Evolutionary conservation across 306 rosid species (phyloP), one percentile per base, ranked within the genome.

Genomic region (Castanospermum australe): DNA sequence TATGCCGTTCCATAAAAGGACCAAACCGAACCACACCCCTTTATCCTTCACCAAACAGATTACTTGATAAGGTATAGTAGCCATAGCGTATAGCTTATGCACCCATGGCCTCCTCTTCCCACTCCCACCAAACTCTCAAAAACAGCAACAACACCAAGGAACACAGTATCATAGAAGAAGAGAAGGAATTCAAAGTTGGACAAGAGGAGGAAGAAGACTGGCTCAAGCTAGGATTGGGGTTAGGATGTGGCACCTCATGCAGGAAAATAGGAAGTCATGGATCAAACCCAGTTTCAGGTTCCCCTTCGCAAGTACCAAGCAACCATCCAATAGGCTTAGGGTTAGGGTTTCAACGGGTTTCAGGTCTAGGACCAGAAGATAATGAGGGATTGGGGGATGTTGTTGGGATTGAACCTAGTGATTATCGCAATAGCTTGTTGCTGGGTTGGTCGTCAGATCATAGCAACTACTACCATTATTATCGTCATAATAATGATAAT

Each of bases 61-160:
- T 73, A 74, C 89, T 83, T 77, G 33, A 72, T 72, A 71, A 60
- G 71, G 59, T n/a, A 47, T 30, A 77, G 67, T 76, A 82, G 60
- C 36, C 54, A 38, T 75, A 50, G 59, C 82, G 75, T 69, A 11
- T 6, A 17, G 33, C 5, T 20, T 66, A 62, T 39, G 7, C 72
- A 64, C 55, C 69, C 81, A 86, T 86, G 89, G 87, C 89, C 64
- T 54, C 89, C 21, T 83, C 86, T 57, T 84, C 89, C 71, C 67
- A 35, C 56, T 51, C 81, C 59, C 59, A 82, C 83, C 77, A 76
- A 76, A 41, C 79, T 70, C 62, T 71, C 61, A 67, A 38, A 48
- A 67, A 65, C 28, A 13, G 2, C 51, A 50, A 38, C 21, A 14
- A 24, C 72, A 38, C 4, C 32, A 12, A 77, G 5, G 22, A 67